Evolutionary conservation across 495 filamentous ascomycete species (phyloP), one percentile per base, ranked within the genome.

Genomic region (Penicillium subrubescens): DNA sequence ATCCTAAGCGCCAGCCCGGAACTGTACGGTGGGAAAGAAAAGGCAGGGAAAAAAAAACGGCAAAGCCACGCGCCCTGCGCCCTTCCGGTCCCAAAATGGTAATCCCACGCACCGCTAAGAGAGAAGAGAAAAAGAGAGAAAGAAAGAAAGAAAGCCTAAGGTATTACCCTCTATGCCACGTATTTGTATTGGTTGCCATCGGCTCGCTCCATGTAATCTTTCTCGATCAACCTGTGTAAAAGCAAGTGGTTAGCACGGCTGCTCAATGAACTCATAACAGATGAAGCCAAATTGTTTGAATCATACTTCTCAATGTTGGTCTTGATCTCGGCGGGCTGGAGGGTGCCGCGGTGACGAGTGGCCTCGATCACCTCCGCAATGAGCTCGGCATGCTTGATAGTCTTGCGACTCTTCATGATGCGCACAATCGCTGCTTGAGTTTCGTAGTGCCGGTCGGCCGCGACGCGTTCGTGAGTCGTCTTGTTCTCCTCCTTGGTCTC

Each of bases 401-500:
- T 86, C 84, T 97, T 96, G 65, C 92, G 80, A 66, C 87, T 89
- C 89, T 99, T 99, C 93, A 99, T 93, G 68, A 99, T 97, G 15
- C 95, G 82, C 64, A 97, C 95, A 65, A 99, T 94, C 1, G 96
- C 96, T 15, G 95, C 96, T 75, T 99, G 96, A 0, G 92, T 96
- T 81, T 99, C 95, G 66, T 92, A 97, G 70, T 96, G 91, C 27
- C 95, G 82, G 70, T 99, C 96, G 33, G 89, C 89, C 2, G 89
- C 89, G 0, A 98, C 93, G 5, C 91, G 83, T 77, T 97, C 90
- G 73, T 97, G 92, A 2, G 93, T 98, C 68, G 90, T 91, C 75
- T 93, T 89, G 74, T 97, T 97, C 80, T 99, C 95, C 69, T 90
- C 82, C 63, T 86, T 87, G 8, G 96, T 98, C 79, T 98, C 96